Conservation (phyloP, 1,284 basidiomycete genomes). For the Melampsora occidentalis region DNA sequence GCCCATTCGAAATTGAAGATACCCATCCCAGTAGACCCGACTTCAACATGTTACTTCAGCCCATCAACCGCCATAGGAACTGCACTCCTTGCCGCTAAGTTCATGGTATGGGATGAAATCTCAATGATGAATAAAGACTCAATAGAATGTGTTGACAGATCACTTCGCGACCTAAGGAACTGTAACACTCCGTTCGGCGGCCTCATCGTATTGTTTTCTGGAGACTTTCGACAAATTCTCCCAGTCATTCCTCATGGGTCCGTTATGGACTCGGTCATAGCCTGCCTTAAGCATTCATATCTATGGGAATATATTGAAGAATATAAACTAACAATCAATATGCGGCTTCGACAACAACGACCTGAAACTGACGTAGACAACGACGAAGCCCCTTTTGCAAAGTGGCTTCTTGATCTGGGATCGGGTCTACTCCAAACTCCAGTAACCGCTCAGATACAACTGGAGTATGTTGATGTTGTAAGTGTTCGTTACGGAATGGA, state of each 20-base stretch:
- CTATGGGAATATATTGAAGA: background rate
- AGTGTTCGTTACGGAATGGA: no score
- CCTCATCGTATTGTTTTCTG: background rate
- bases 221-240: slow-evolving; percentile 9
- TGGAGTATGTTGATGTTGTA: no score
- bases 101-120: slow-evolving; percentile 19
- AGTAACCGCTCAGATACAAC: no score
- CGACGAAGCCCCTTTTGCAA: no score
- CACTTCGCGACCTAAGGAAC: background rate
- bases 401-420: background rate
- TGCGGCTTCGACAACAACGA: background rate
- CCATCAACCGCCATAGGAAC: slow-evolving; percentile 52
- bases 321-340: background rate
- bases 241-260: background rate
- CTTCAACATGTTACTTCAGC: no score
- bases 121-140: background rate
- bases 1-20: no score
- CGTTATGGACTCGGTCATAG: background rate
- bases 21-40: no score
- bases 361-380: no score
- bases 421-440: background rate
- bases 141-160: background rate
- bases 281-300: background rate
- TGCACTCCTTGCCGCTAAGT: background rate
- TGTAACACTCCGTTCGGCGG: background rate